Evolutionary conservation across 202 grass and related monocot genomes (phyloP).

Genomic region (Thinopyrum obtusiflorum): DNA sequence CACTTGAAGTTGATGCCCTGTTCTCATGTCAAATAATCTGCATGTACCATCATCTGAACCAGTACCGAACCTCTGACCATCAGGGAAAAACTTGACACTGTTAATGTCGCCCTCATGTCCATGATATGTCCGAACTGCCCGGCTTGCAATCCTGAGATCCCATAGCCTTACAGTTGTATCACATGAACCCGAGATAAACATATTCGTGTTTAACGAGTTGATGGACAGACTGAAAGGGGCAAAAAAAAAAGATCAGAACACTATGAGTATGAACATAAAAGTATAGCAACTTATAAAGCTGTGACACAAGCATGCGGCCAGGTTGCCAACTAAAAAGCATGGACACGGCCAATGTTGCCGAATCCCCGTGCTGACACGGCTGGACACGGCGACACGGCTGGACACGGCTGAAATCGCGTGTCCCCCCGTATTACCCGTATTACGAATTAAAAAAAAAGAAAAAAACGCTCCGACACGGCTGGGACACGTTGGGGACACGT

Average conservation of each 20-base stretch:
- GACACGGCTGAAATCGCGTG: no score
- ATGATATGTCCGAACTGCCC: slow-evolving; percentile 89
- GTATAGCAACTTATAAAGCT: slow-evolving; percentile 8
- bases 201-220: slow-evolving; percentile 76
- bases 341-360: no score
- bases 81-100: slow-evolving; percentile 91
- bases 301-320: background rate
- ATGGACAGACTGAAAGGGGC: slow-evolving; percentile 67
- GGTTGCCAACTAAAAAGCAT: background rate
- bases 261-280: background rate
- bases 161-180: slow-evolving; percentile 89
- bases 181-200: slow-evolving; percentile 96
- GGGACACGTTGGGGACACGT: no score
- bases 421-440: no score
- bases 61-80: slow-evolving; percentile 91
- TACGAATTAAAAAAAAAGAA: no score
- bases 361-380: no score
- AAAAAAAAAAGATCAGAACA: slow-evolving; percentile 14
- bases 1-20: slow-evolving; percentile 96
- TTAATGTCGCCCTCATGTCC: slow-evolving; percentile 87
- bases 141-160: slow-evolving; percentile 91
- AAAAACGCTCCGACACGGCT: no score
- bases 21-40: slow-evolving; percentile 95
- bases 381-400: no score
- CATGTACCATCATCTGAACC: slow-evolving; percentile 96